These are phyloP conservation scores for Boeremia lycopersici DNA, from an alignment of 2,329 filamentous ascomycete species.

Conservation along the genomic window DNA sequence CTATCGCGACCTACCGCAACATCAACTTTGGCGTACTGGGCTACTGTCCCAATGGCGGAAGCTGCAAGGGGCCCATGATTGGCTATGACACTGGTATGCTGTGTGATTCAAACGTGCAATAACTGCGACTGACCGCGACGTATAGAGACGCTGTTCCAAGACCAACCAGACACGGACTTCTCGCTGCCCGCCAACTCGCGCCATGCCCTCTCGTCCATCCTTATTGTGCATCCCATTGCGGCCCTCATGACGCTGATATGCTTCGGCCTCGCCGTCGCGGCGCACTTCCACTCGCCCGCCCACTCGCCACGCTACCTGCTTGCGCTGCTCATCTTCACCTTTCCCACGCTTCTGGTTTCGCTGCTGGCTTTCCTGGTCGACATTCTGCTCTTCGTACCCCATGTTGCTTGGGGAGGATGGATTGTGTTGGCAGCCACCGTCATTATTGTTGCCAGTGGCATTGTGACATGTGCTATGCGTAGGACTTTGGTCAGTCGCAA, in stretches of 20 bases:
- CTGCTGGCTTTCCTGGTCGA: constrained; percentile 91
- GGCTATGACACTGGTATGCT: constrained; percentile 83
- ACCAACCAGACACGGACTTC: constrained; percentile 59
- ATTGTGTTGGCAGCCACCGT: constrained; percentile 89
- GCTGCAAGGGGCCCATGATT: constrained; percentile 75
- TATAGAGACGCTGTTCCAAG: constrained; percentile 56
- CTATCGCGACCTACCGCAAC: constrained; percentile 76
- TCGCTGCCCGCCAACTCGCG: constrained; percentile 68
- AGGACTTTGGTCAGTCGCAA: constrained; percentile 89
- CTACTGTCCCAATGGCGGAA: constrained; percentile 67
- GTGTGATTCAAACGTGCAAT: neutral
- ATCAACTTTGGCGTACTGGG: constrained; percentile 93
- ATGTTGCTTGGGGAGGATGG: constrained; percentile 93
- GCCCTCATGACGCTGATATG: constrained; percentile 85
- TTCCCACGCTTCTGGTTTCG: constrained; percentile 82
- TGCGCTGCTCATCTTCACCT: constrained; percentile 80
- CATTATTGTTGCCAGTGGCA: constrained; percentile 77
- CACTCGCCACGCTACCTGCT: constrained; percentile 91
- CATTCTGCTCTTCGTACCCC: constrained; percentile 90
- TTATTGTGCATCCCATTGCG: constrained; percentile 92
- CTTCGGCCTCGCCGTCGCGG: constrained; percentile 76
- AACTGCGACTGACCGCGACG: constrained; percentile 19
- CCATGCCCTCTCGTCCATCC: constrained; percentile 78
- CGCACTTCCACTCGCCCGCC: constrained; percentile 85
- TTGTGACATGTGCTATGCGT: constrained; percentile 94